These are phyloP conservation scores for Exobasidium rhododendri DNA, from an alignment of 1,284 basidiomycete species.

Conservation along the genomic window DNA sequence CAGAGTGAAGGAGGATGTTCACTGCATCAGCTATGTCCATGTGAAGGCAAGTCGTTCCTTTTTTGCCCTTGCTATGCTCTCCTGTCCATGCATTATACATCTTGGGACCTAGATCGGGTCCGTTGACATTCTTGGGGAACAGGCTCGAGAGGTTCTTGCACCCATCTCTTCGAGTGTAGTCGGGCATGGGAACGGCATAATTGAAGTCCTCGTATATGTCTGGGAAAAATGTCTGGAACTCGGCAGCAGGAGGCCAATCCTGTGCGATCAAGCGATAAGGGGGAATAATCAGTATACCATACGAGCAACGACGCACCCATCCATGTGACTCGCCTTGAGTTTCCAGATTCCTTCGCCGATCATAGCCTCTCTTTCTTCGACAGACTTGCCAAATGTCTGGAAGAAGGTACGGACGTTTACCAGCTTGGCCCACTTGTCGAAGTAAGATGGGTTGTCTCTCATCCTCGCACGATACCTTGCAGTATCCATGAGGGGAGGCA, in stretches of 20 bases:
- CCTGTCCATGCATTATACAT: conserved; percentile 59
- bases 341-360: conserved; percentile 62
- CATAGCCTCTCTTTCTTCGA: conserved; percentile 57
- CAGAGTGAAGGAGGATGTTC: conserved; percentile 67
- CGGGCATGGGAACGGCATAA: conserved; percentile 75
- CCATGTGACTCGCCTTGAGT: conserved; percentile 65
- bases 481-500: conserved; percentile 30
- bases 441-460: conserved; percentile 65
- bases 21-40: conserved; percentile 96
- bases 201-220: conserved; percentile 84
- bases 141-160: conserved; percentile 77
- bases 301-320: conserved; percentile 5
- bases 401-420: conserved; percentile 72
- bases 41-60: conserved; percentile 80
- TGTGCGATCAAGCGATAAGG: conserved; percentile 46
- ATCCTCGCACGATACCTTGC: not conserved
- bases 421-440: conserved; percentile 57
- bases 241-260: conserved; percentile 86
- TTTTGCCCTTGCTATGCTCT: conserved; percentile 61
- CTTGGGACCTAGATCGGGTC: conserved; percentile 78
- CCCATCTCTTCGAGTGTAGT: conserved; percentile 82
- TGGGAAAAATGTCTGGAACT: conserved; percentile 79
- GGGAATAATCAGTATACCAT: not conserved
- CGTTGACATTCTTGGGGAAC: conserved; percentile 76
- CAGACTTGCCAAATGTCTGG: conserved; percentile 69